phyloP scores from a whole-genome alignment of 129 eudicot species.

The sunflower (Helianthus annuus) region DNA sequence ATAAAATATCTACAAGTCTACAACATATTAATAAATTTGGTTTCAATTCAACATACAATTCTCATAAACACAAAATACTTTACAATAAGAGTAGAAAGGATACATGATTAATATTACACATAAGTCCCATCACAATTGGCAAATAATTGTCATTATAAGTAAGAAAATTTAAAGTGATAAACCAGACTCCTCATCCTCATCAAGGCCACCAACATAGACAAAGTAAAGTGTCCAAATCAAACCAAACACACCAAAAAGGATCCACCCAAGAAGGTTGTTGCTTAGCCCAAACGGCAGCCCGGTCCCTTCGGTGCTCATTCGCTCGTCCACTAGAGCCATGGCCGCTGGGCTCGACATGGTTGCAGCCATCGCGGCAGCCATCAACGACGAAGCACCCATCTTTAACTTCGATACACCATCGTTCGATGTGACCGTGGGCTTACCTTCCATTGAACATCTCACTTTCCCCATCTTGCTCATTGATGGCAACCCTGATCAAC shows the following conservation, averaged over 20 bases:
- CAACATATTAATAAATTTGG: too few species aligned
- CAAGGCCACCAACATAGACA: constrained; percentile 59
- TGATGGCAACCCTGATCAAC: constrained; percentile 64
- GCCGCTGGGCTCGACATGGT: constrained; percentile 81
- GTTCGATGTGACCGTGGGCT: constrained; percentile 25
- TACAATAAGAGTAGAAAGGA: constrained; percentile 24
- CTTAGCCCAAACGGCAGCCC: constrained; percentile 96
- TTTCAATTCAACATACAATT: background rate
- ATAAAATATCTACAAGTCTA: too few species aligned
- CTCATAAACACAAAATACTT: constrained; percentile 30
- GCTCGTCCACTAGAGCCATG: constrained; percentile 94
- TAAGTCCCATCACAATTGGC: constrained; percentile 40
- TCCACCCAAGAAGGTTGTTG: constrained; percentile 94
- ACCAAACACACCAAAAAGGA: constrained; percentile 77
- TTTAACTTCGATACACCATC: constrained; percentile 47
- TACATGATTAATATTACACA: constrained; percentile 38
- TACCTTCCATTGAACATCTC: constrained; percentile 64
- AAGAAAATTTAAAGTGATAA: constrained; percentile 63
- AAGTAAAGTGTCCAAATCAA: constrained; percentile 83
- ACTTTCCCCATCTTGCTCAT: constrained; percentile 68
- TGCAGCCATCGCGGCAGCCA: constrained; percentile 74
- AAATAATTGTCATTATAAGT: constrained; percentile 21
- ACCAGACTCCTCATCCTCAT: constrained; percentile 97
- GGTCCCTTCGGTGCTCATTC: constrained; percentile 98
- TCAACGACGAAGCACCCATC: constrained; percentile 53